Evolutionary conservation across 805 yeast genomes (phyloP).

Genomic region (Hyphopichia homilentoma): DNA sequence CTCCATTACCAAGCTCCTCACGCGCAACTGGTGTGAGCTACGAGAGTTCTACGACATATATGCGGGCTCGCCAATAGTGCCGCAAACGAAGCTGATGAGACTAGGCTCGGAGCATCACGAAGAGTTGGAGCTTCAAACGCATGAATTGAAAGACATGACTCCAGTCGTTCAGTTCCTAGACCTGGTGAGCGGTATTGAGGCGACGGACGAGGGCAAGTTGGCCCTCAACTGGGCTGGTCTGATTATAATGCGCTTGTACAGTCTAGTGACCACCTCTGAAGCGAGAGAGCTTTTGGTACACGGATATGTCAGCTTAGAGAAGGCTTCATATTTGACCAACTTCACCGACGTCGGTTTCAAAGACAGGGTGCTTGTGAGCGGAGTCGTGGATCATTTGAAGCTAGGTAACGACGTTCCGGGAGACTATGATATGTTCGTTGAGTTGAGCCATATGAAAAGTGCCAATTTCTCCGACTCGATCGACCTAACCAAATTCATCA

Average conservation of each 20-base stretch:
- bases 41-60: constrained; percentile 50
- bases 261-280: constrained; percentile 43
- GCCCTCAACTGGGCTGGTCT: constrained; percentile 39
- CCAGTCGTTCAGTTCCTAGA: constrained; percentile 4
- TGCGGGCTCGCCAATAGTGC: constrained; percentile 29
- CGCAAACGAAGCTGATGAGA: constrained; percentile 37
- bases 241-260: constrained; percentile 34
- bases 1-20: constrained; percentile 58
- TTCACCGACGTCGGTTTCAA: constrained; percentile 4
- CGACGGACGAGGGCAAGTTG: constrained; percentile 13
- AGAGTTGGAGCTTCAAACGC: constrained; percentile 44
- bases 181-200: constrained; percentile 4
- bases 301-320: constrained; percentile 39
- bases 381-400: constrained; percentile 54
- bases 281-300: constrained; percentile 65
- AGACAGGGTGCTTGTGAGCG: constrained; percentile 51
- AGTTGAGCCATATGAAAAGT: constrained; percentile 13
- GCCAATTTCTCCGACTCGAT: neutral
- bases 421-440: constrained; percentile 20
- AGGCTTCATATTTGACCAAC: constrained; percentile 10
- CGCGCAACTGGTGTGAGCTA: constrained; percentile 68
- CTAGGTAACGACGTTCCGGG: constrained; percentile 7
- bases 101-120: constrained; percentile 49
- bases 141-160: constrained; percentile 27
- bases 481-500: constrained; percentile 24